A percentile compares a stretch with the other conserved stretches of the same genome.
Evolutionary conservation across 306 rosid species (phyloP).

Genomic region (Cotoneaster glaucophyllus): DNA sequence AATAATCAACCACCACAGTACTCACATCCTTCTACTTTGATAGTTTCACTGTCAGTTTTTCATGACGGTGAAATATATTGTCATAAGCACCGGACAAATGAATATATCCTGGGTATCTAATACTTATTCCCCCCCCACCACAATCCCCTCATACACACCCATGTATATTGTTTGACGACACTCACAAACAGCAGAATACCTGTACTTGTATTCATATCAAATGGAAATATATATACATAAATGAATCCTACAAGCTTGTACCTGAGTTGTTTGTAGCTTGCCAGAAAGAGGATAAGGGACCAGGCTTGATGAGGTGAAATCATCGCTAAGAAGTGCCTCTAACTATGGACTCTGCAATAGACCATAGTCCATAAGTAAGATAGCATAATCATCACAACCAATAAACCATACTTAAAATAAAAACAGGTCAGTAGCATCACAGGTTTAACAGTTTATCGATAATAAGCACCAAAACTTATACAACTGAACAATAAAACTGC

Average conservation of each 20-base stretch:
- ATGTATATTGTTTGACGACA: neutral
- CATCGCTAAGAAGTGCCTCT: neutral
- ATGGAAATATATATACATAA: neutral
- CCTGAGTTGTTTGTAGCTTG: slow-evolving; percentile 4
- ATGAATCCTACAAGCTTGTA: neutral
- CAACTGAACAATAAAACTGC: neutral
- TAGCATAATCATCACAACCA: neutral
- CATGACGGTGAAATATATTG: neutral
- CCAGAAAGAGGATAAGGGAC: neutral
- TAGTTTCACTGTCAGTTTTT: neutral
- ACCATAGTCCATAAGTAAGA: neutral
- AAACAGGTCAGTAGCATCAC: neutral
- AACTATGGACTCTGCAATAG: neutral
- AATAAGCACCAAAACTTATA: neutral
- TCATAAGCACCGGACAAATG: neutral
- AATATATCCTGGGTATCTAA: neutral
- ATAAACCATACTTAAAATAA: neutral
- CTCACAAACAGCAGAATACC: neutral
- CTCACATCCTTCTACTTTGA: neutral
- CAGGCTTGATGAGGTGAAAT: neutral
- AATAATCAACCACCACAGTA: neutral
- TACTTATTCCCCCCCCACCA: neutral
- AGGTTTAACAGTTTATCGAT: neutral
- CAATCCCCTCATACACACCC: neutral
- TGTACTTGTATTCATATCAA: neutral